These are phyloP conservation scores for Chytriomyces hyalinus DNA, from an alignment of 192 early-diverging fungal species.

Conservation along the genomic window DNA sequence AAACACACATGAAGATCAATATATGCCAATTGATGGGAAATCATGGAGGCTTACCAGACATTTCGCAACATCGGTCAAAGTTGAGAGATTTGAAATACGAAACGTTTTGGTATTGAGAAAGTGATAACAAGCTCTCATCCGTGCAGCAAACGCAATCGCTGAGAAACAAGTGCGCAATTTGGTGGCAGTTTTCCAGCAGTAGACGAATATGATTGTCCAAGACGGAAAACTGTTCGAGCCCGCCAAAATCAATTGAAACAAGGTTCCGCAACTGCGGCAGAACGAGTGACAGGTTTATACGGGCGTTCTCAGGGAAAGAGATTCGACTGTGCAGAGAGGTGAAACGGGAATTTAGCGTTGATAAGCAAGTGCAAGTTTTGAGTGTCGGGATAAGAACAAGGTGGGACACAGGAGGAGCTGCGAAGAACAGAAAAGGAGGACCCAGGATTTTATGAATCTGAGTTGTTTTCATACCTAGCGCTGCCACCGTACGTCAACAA, in stretches of 20 bases:
- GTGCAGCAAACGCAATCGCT: constrained; percentile 28
- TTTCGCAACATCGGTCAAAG: constrained; percentile 33
- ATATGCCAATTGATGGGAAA: neutral
- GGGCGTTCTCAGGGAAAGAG: neutral
- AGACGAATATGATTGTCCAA: neutral
- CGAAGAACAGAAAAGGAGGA: too few relatives aligned
- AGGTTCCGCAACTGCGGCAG: neutral
- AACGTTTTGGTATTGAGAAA: neutral
- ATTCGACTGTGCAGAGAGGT: neutral
- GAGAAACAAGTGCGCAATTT: neutral
- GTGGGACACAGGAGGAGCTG: too few relatives aligned
- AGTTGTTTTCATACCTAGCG: too few relatives aligned
- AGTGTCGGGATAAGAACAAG: too few relatives aligned
- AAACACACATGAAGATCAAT: neutral
- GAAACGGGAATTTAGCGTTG: too few relatives aligned
- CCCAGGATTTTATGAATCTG: too few relatives aligned
- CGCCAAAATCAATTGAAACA: constrained; percentile 20
- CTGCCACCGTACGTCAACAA: too few relatives aligned
- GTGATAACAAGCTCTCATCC: constrained; percentile 1
- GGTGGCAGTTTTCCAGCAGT: neutral
- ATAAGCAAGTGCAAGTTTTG: too few relatives aligned
- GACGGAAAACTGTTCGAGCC: constrained; percentile 17
- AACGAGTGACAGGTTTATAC: neutral
- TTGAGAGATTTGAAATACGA: neutral
- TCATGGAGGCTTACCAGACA: constrained; percentile 4